Conservation (phyloP, 805 yeast species). For the Ogataea zsoltii region DNA sequence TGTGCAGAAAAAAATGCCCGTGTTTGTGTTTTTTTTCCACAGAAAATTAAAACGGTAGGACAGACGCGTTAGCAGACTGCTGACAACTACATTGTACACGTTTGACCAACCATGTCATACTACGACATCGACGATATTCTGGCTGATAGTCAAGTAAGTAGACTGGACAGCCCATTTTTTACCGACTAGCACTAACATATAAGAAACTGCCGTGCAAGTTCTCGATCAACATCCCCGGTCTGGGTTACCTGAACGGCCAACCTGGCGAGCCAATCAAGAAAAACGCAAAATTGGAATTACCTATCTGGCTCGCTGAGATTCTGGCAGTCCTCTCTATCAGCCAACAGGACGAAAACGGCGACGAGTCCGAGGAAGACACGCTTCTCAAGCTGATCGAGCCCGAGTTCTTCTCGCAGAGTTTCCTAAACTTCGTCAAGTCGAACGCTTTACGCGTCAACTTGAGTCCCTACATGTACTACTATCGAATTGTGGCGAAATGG, state of each 20-base stretch:
- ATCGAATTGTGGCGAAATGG: slow-evolving; percentile 76
- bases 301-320: slow-evolving; percentile 85
- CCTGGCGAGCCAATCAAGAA: slow-evolving; percentile 61
- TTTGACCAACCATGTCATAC: slow-evolving; percentile 46
- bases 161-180: neutral
- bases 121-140: slow-evolving; percentile 78
- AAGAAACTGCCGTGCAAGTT: slow-evolving; percentile 76
- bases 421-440: slow-evolving; percentile 79
- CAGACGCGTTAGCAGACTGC: too few species aligned
- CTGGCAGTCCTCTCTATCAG: slow-evolving; percentile 53
- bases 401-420: slow-evolving; percentile 60
- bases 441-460: slow-evolving; percentile 37
- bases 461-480: slow-evolving; percentile 43
- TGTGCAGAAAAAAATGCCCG: neutral
- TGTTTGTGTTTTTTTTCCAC: neutral
- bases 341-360: slow-evolving; percentile 30
- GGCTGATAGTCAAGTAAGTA: slow-evolving; percentile 57
- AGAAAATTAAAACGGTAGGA: neutral
- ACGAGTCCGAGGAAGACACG: slow-evolving; percentile 40
- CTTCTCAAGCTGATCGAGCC: slow-evolving; percentile 74
- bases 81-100: too few species aligned
- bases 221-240: slow-evolving; percentile 74
- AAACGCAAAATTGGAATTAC: slow-evolving; percentile 71
- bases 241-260: slow-evolving; percentile 84
- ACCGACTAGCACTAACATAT: slow-evolving; percentile 6